Conservation (phyloP, 495 filamentous ascomycete species). For the Aspergillus sclerotioniger region DNA sequence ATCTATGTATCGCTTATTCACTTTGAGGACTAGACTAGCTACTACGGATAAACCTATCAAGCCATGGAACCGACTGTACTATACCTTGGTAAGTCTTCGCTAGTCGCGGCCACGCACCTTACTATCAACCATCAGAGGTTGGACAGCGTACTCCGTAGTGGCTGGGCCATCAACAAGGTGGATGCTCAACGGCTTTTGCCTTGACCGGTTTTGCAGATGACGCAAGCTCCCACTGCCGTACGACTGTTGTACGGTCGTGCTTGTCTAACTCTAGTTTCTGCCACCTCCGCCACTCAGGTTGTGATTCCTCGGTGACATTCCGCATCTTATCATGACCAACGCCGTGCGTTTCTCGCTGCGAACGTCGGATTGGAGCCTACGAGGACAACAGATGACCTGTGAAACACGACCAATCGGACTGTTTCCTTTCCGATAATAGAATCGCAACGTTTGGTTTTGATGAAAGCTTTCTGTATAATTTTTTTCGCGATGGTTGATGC, state of each 20-base stretch:
- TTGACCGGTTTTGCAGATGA: neutral
- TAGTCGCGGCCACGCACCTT: neutral
- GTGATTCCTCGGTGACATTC: neutral
- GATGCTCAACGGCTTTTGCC: neutral
- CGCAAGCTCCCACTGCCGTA: slow-evolving; percentile 2
- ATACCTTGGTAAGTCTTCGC: neutral
- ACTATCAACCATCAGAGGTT: neutral
- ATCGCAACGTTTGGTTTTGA: neutral
- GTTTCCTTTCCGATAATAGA: neutral
- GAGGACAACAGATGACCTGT: neutral
- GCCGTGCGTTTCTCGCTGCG: neutral
- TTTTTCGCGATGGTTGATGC: neutral
- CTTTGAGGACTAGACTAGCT: neutral
- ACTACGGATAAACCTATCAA: neutral
- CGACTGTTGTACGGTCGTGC: neutral
- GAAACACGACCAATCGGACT: slow-evolving; percentile 2
- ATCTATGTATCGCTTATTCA: neutral
- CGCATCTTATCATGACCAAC: neutral
- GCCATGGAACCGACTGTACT: neutral
- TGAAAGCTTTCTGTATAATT: neutral
- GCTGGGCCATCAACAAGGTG: neutral
- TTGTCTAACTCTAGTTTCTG: neutral
- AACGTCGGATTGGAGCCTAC: neutral
- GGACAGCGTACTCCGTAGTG: neutral
- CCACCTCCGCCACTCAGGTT: neutral